Evolutionary conservation across 352 stramenopile genomes (phyloP).

Genomic region (Phytophthora megakarya): DNA sequence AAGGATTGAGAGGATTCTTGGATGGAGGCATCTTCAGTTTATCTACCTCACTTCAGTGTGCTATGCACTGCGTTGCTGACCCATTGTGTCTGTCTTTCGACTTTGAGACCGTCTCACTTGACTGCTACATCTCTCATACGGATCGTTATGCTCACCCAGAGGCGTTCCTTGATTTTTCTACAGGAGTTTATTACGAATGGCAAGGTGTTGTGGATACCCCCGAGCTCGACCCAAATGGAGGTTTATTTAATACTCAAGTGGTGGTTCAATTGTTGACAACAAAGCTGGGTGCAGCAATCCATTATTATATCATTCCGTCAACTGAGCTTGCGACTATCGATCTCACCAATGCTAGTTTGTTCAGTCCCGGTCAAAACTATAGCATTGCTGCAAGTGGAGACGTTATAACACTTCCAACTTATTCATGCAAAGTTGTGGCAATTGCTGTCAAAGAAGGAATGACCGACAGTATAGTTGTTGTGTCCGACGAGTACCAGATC

Average conservation of each 20-base stretch:
- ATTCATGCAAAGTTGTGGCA: slow-evolving; percentile 65
- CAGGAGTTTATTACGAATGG: slow-evolving; percentile 82
- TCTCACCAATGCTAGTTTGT: slow-evolving; percentile 31
- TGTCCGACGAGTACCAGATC: slow-evolving; percentile 62
- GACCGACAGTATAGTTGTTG: slow-evolving; percentile 48
- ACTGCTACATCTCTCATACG: slow-evolving; percentile 77
- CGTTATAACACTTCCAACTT: slow-evolving; percentile 55
- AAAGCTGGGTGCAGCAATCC: slow-evolving; percentile 61
- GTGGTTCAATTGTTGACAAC: slow-evolving; percentile 55
- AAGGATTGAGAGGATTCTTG: slow-evolving; percentile 62
- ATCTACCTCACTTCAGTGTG: slow-evolving; percentile 46
- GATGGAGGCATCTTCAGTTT: slow-evolving; percentile 52
- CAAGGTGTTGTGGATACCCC: slow-evolving; percentile 53
- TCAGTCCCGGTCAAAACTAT: slow-evolving; percentile 33
- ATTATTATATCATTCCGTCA: slow-evolving; percentile 54
- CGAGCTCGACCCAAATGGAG: slow-evolving; percentile 63
- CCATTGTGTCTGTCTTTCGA: slow-evolving; percentile 75
- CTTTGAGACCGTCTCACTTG: slow-evolving; percentile 53
- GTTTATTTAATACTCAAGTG: slow-evolving; percentile 60
- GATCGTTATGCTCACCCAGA: slow-evolving; percentile 70
- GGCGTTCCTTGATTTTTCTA: slow-evolving; percentile 69
- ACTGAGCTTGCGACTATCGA: slow-evolving; percentile 19
- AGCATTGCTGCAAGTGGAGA: slow-evolving; percentile 43
- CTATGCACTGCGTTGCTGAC: slow-evolving; percentile 50
- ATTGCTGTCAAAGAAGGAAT: slow-evolving; percentile 71